phyloP scores from a whole-genome alignment of 495 filamentous ascomycete genomes.

The Daldinia vernicosa region DNA sequence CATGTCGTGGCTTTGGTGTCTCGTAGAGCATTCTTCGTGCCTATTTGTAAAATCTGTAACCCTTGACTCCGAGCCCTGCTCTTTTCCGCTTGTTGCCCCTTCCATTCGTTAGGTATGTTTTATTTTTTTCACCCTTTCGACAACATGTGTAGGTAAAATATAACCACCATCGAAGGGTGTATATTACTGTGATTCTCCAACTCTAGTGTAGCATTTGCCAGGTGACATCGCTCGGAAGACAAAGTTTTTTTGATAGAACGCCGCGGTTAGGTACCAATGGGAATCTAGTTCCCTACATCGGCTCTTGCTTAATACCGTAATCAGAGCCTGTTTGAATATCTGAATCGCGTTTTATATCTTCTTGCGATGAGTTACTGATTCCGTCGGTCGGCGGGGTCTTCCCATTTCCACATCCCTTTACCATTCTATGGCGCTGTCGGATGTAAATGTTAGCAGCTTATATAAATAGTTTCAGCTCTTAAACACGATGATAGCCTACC shows the following conservation, averaged over 20 bases:
- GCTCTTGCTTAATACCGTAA: constrained; percentile 34
- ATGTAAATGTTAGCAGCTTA: constrained; percentile 23
- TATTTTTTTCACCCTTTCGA: neutral
- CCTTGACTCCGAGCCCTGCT: constrained; percentile 34
- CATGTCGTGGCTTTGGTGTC: constrained; percentile 17
- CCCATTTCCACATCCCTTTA: constrained; percentile 87
- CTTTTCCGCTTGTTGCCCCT: constrained; percentile 16
- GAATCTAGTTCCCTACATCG: constrained; percentile 1
- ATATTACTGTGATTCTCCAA: neutral
- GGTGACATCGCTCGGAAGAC: constrained; percentile 3
- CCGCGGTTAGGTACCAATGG: neutral
- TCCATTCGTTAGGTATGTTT: constrained; percentile 20
- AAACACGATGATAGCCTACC: constrained; percentile 58
- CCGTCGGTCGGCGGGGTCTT: constrained; percentile 44
- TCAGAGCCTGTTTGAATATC: constrained; percentile 15
- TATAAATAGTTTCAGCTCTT: neutral
- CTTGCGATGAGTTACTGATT: constrained; percentile 21
- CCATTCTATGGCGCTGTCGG: constrained; percentile 84
- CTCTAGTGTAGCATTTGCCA: constrained; percentile 7
- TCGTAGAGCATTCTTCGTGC: constrained; percentile 25
- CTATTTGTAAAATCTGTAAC: constrained; percentile 22
- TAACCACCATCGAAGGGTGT: neutral
- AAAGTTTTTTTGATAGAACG: neutral
- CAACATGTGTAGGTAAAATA: constrained; percentile 3
- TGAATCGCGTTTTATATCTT: constrained; percentile 30